Base-by-base conservation (phyloP, 192 early-diverging fungal genomes). In the Thoreauomyces humboldtii region DNA sequence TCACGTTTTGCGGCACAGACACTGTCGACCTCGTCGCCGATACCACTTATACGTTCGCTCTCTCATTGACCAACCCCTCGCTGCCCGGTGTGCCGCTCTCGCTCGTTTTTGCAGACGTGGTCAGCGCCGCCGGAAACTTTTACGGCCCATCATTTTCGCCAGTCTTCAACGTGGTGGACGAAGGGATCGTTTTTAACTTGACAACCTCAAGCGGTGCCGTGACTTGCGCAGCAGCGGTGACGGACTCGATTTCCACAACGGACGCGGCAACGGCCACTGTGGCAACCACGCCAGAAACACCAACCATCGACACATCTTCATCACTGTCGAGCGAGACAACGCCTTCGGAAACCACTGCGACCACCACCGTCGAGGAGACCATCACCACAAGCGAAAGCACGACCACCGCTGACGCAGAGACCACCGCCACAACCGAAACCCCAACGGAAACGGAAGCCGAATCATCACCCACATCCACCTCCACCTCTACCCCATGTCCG, bases 171-270 rank as follows among this genome's bases (percentile, higher is more conserved):
- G 27, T 53, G 7, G 15, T 63, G 0, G 37, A 53, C 61, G 17
- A 63, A 63, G 45, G 28, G 21, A 45, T 63, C 17, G 7, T 34
- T 14, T 63, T 63, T 48, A 63, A 63, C 61, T 24, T 63, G 12
- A 63, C 61, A 2, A 53, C 34, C 15, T 27, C 47, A 24, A 21
- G 15, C 61, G 25, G n/a, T 21, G 17, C 25, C 25, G 28, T 19
- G 27, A 29, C 34, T 35, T 60, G n/a, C n/a, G n/a, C n/a, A n/a
- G n/a, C n/a, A n/a, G n/a, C n/a, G n/a, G n/a, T n/a, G n/a, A n/a
- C n/a, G n/a, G n/a, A n/a, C n/a, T n/a, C n/a, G n/a, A n/a, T n/a
- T n/a, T n/a, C n/a, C n/a, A n/a, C n/a, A n/a, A n/a, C n/a, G n/a
- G n/a, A n/a, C n/a, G n/a, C n/a, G n/a, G n/a, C n/a, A n/a, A n/a